phyloP scores from a whole-genome alignment of 169 alveolate genomes.

The Gregarina niphandrodes region DNA sequence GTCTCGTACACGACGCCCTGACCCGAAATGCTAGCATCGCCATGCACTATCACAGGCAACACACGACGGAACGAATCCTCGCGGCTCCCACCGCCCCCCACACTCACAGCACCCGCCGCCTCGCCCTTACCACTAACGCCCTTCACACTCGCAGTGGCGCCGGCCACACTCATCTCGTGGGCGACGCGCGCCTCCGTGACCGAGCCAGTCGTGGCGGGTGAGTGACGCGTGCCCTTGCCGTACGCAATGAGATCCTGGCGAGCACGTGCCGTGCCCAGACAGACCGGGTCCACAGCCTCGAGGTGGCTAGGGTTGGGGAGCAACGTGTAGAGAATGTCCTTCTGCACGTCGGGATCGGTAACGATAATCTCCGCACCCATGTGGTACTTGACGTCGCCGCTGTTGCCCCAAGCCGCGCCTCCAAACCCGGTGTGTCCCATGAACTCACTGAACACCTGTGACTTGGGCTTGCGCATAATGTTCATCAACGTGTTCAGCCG shows the following conservation, averaged over 20 bases:
- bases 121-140: too few species aligned
- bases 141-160: too few species aligned
- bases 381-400: conserved; percentile 81
- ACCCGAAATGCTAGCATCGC: conserved; percentile 82
- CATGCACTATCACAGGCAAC: conserved; percentile 64
- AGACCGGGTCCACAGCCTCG: conserved; percentile 71
- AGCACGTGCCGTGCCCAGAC: conserved; percentile 65
- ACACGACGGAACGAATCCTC: too few species aligned
- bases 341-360: conserved; percentile 32
- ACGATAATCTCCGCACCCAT: conserved; percentile 49
- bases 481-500: conserved; percentile 63
- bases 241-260: conserved; percentile 43
- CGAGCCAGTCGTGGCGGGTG: too few species aligned
- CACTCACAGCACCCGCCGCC: too few species aligned
- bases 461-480: conserved; percentile 59
- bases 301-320: conserved; percentile 74
- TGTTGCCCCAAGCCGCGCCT: conserved; percentile 29
- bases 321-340: conserved; percentile 37
- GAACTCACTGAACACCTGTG: conserved; percentile 58
- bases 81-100: too few species aligned
- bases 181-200: too few species aligned
- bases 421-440: conserved; percentile 37
- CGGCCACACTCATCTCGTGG: too few species aligned
- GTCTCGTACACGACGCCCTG: conserved; percentile 80
- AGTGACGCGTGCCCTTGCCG: too few species aligned